These are phyloP conservation scores for Endogone sp. DNA, from an alignment of 192 early-diverging fungal genomes.

Conservation along the genomic window DNA sequence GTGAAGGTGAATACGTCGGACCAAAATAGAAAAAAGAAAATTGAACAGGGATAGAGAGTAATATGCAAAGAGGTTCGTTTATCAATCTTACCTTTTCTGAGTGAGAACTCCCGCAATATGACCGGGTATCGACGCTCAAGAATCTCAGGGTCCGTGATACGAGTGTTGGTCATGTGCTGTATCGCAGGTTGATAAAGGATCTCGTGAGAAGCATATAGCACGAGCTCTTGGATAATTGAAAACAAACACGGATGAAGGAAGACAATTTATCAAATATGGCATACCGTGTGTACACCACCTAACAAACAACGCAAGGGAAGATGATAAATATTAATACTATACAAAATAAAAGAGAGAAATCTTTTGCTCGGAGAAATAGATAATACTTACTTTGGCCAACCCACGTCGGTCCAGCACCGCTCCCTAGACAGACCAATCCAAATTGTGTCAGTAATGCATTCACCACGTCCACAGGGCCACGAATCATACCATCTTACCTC, in stretches of 20 bases:
- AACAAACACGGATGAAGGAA: not conserved
- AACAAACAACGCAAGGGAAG: not conserved
- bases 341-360: constrained; percentile 11
- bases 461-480: not conserved
- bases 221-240: too few species aligned
- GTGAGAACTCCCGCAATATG: constrained; percentile 77
- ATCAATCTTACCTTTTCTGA: constrained; percentile 49
- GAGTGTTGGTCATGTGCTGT: constrained; percentile 94
- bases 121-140: constrained; percentile 91
- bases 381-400: constrained; percentile 57
- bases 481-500: not conserved
- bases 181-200: not conserved
- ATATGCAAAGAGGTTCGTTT: not conserved
- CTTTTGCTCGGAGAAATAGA: too few species aligned
- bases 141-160: constrained; percentile 97
- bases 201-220: too few species aligned
- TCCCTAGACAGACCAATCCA: constrained; percentile 28
- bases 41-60: not conserved
- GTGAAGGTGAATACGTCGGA: not conserved
- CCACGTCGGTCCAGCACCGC: constrained; percentile 91
- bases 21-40: not conserved
- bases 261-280: not conserved
- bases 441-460: not conserved
- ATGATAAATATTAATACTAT: not conserved
- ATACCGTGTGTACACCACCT: constrained; percentile 31